Conservation (phyloP, 1,284 basidiomycete genomes). For the Boletus calvinii region DNA sequence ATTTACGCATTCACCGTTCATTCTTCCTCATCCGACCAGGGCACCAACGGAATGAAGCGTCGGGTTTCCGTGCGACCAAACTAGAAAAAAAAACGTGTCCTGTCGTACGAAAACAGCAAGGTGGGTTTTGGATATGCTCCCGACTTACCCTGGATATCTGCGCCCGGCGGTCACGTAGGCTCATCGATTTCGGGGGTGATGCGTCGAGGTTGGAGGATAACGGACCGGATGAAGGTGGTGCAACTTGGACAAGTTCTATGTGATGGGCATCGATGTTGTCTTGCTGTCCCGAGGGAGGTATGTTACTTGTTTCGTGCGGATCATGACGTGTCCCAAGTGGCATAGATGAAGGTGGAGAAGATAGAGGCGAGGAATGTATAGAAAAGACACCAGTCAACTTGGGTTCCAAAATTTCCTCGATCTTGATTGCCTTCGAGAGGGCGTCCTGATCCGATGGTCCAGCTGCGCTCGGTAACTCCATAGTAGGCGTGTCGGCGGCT, state of each 20-base stretch:
- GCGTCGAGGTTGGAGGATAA: slow-evolving; percentile 1
- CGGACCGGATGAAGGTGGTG: not conserved
- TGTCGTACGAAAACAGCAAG: not conserved
- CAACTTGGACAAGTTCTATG: not conserved
- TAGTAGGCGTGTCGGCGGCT: not conserved
- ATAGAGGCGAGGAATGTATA: slow-evolving; percentile 20
- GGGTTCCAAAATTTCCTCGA: slow-evolving; percentile 18
- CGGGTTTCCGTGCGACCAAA: slow-evolving; percentile 27
- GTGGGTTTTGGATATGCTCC: not conserved
- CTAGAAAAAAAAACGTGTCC: slow-evolving; percentile 17
- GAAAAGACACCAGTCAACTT: slow-evolving; percentile 17
- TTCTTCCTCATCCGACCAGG: slow-evolving; percentile 33
- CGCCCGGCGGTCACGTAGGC: slow-evolving; percentile 31
- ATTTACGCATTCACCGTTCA: slow-evolving; percentile 18
- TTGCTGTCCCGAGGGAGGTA: not conserved
- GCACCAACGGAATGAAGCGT: slow-evolving; percentile 30
- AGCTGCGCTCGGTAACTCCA: not conserved
- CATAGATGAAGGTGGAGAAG: slow-evolving; percentile 10
- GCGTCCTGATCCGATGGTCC: not conserved
- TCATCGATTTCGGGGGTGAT: slow-evolving; percentile 28
- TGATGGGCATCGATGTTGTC: not conserved
- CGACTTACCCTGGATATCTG: slow-evolving; percentile 30
- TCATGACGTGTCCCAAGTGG: not conserved
- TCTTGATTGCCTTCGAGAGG: slow-evolving; percentile 18
- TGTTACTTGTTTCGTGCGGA: not conserved